A percentile compares a stretch with the other conserved stretches of the same genome.
These are phyloP conservation scores for Herpetomonas tarakana DNA, from an alignment of 208 protist species.

Conservation along the genomic window DNA sequence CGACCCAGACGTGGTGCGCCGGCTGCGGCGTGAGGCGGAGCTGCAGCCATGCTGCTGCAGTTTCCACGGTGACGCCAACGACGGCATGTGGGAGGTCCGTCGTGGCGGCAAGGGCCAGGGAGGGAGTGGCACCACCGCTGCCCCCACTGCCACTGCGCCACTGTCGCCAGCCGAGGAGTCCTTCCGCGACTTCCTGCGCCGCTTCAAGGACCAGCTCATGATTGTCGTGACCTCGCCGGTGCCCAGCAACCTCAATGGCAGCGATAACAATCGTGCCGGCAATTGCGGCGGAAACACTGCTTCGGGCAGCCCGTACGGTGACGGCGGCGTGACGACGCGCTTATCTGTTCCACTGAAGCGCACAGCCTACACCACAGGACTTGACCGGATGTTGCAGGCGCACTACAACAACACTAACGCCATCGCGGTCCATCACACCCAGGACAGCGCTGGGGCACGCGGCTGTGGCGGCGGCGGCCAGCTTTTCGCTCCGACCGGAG, in stretches of 20 bases:
- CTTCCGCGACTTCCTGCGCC: not conserved
- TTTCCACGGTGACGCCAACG: slow-evolving; percentile 43
- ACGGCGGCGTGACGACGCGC: slow-evolving; percentile 7
- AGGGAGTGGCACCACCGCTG: not conserved
- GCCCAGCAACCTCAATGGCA: not conserved
- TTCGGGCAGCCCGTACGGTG: slow-evolving; percentile 1
- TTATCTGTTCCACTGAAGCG: slow-evolving; percentile 25
- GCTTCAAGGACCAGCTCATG: not conserved
- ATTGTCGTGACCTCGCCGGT: not conserved
- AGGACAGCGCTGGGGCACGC: too few species aligned
- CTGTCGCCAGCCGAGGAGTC: too few species aligned
- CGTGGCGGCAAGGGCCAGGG: not conserved
- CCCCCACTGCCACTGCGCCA: not conserved
- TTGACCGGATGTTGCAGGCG: slow-evolving; percentile 25
- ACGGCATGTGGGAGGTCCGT: slow-evolving; percentile 18
- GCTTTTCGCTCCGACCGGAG: not conserved
- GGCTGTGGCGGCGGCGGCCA: not conserved
- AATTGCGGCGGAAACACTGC: slow-evolving; percentile 5
- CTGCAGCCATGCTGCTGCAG: slow-evolving; percentile 41
- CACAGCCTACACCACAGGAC: slow-evolving; percentile 41
- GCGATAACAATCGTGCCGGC: too few species aligned
- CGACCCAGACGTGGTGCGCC: slow-evolving; percentile 31
- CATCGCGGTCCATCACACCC: not conserved
- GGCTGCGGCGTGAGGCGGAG: slow-evolving; percentile 31
- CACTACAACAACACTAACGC: not conserved